phyloP scores from a whole-genome alignment of 495 filamentous ascomycete genomes.

The Wilcoxina mikolae region DNA sequence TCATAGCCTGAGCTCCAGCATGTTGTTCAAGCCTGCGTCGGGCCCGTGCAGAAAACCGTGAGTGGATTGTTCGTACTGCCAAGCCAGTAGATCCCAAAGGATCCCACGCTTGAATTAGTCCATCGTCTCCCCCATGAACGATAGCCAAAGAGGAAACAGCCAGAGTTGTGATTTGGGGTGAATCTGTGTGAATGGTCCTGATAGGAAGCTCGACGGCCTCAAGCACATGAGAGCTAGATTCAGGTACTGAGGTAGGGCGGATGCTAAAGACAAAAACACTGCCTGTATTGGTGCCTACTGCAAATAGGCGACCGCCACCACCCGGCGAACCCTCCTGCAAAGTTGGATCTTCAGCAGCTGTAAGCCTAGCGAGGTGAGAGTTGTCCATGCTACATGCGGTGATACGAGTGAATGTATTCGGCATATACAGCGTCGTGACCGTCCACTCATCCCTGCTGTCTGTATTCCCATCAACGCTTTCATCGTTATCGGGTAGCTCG shows the following conservation, averaged over 20 bases:
- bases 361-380: conserved; percentile 55
- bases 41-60: conserved; percentile 68
- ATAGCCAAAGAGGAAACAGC: conserved; percentile 75
- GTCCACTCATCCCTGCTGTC: conserved; percentile 35
- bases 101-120: conserved; percentile 94
- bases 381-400: conserved; percentile 60
- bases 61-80: conserved; percentile 78
- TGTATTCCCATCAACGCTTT: neutral
- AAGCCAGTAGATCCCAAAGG: conserved; percentile 64
- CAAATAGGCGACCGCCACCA: conserved; percentile 45
- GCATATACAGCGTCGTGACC: conserved; percentile 43
- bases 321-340: neutral
- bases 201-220: conserved; percentile 25
- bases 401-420: conserved; percentile 41
- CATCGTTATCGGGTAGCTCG: conserved; percentile 14
- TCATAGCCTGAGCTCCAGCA: conserved; percentile 42
- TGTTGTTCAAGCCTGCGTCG: conserved; percentile 59
- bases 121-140: conserved; percentile 87
- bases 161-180: conserved; percentile 73
- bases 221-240: too few species aligned
- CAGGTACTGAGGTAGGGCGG: conserved; percentile 46
- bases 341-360: conserved; percentile 58
- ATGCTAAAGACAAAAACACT: conserved; percentile 72
- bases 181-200: conserved; percentile 77
- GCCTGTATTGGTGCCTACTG: conserved; percentile 67